A percentile compares a stretch with the other conserved stretches of the same genome.
Conservation (phyloP, 805 yeast species). For the Teunomyces cretensis region DNA sequence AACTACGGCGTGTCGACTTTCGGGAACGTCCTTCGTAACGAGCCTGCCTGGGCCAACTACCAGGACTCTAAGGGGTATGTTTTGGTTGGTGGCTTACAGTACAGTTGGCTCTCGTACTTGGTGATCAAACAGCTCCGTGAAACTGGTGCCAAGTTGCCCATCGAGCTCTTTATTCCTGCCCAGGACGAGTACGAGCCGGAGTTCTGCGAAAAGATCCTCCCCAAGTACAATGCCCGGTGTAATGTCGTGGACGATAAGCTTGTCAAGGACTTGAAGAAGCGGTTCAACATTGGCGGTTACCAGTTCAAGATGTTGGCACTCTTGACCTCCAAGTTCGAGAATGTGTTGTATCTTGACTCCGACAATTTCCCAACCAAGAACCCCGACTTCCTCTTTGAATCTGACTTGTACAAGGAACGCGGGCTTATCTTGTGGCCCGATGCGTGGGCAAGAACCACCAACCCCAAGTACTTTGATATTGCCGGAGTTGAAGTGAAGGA, state of each 20-base stretch:
- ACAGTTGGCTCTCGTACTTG: conserved; percentile 49
- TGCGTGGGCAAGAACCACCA: conserved; percentile 67
- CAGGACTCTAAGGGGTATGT: conserved; percentile 40
- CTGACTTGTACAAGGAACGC: conserved; percentile 44
- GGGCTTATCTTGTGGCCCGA: conserved; percentile 67
- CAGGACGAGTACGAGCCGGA: conserved; percentile 44
- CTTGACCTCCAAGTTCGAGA: conserved; percentile 56
- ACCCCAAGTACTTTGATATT: conserved; percentile 58
- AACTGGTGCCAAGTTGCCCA: conserved; percentile 46
- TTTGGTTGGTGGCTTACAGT: conserved; percentile 54
- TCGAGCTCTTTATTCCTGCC: conserved; percentile 50
- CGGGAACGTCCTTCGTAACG: conserved; percentile 29
- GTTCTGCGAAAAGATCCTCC: conserved; percentile 46
- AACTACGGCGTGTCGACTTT: conserved; percentile 30
- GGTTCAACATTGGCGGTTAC: conserved; percentile 41
- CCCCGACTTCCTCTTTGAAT: conserved; percentile 47
- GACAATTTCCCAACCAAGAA: conserved; percentile 48
- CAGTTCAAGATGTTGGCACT: conserved; percentile 59
- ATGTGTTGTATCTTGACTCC: conserved; percentile 49
- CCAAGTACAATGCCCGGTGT: conserved; percentile 47
- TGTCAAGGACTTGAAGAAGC: conserved; percentile 11
- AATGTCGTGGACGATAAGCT: conserved; percentile 37
- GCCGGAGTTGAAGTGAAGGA: conserved; percentile 39
- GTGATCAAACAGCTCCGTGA: conserved; percentile 48
- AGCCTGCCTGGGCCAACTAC: conserved; percentile 41